Percentiles rank a stretch among this genome's conserved stretches.
Conservation (phyloP, 192 early-diverging fungal genomes). For the Entomortierella parvispora region DNA sequence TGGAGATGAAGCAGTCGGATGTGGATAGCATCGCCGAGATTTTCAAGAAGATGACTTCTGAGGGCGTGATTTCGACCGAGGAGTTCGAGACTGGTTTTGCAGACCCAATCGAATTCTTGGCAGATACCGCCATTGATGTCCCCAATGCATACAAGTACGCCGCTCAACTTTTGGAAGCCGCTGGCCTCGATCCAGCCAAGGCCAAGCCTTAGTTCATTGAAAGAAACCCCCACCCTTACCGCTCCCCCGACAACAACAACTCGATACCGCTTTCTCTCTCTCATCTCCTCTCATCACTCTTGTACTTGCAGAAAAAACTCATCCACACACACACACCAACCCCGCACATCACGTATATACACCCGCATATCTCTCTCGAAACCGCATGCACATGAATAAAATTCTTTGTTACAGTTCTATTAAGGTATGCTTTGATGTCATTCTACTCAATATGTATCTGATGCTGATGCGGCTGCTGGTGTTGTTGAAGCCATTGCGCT, state of each 20-base stretch:
- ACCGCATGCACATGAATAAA: too few relatives aligned
- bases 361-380: too few relatives aligned
- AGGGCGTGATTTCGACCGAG: slow-evolving; percentile 58
- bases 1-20: slow-evolving; percentile 67
- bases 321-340: too few relatives aligned
- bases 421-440: background rate
- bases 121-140: slow-evolving; percentile 79
- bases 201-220: slow-evolving; percentile 22
- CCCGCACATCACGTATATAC: too few relatives aligned
- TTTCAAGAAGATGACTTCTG: slow-evolving; percentile 61
- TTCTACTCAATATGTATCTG: background rate
- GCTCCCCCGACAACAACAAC: too few relatives aligned
- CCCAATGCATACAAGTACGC: slow-evolving; percentile 74
- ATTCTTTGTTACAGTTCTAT: too few relatives aligned
- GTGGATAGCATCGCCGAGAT: slow-evolving; percentile 61
- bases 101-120: slow-evolving; percentile 65
- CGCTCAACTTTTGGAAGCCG: slow-evolving; percentile 67
- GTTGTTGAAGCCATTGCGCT: background rate
- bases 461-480: background rate
- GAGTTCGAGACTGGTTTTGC: slow-evolving; percentile 63
- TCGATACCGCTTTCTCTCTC: too few relatives aligned
- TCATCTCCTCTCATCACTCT: too few relatives aligned
- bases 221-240: too few relatives aligned
- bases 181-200: slow-evolving; percentile 56
- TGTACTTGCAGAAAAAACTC: too few relatives aligned